A percentile compares a stretch with the other conserved stretches of the same genome.
Conservation (phyloP, 2,329 filamentous ascomycete genomes). For the Penicillium sp. region DNA sequence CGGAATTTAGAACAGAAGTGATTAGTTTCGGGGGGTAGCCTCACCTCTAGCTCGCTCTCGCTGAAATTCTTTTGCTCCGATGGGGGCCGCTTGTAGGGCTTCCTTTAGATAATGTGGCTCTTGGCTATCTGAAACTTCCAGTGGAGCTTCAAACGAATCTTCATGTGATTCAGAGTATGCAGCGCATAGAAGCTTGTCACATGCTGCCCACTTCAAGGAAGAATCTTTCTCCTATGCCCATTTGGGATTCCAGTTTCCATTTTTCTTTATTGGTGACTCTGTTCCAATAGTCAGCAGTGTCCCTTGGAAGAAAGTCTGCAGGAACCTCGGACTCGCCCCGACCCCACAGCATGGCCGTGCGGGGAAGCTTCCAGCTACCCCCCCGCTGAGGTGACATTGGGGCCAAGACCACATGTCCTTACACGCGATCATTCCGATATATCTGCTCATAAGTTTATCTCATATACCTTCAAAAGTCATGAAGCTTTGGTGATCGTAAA, state of each 20-base stretch:
- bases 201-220: too few relatives aligned
- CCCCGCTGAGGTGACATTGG: background rate
- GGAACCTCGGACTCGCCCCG: slow-evolving; percentile 15
- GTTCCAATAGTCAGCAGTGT: background rate
- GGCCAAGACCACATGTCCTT: too few relatives aligned
- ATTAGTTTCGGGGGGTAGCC: too few relatives aligned
- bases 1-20: too few relatives aligned
- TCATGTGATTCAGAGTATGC: too few relatives aligned
- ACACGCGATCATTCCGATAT: background rate
- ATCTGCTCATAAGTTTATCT: background rate
- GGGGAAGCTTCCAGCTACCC: slow-evolving; percentile 15
- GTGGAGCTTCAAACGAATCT: too few relatives aligned
- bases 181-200: background rate
- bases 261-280: background rate
- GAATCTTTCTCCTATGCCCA: background rate
- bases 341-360: slow-evolving; percentile 14
- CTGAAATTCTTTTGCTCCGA: too few relatives aligned
- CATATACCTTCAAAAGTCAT: slow-evolving; percentile 4
- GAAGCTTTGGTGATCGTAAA: slow-evolving; percentile 10
- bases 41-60: too few relatives aligned
- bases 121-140: too few relatives aligned
- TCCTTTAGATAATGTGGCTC: too few relatives aligned
- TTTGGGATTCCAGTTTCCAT: background rate
- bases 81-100: too few relatives aligned
- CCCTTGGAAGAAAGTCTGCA: background rate